Evolutionary conservation across 169 alveolate species (phyloP), one percentile per base, ranked within the genome.

Genomic region (Cryptosporidium felis): DNA sequence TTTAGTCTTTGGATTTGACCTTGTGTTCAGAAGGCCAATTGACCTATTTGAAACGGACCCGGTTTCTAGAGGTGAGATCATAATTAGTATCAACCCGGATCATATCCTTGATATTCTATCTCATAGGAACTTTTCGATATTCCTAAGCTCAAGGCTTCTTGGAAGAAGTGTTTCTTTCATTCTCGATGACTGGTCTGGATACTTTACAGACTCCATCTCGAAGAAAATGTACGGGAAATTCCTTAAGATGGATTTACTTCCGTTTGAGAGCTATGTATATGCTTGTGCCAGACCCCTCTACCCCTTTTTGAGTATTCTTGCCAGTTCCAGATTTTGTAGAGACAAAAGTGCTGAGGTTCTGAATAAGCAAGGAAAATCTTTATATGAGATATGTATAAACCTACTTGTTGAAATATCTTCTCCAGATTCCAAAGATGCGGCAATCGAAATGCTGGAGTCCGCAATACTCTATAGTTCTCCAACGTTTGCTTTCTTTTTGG

Each of bases 51-150:
- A n/a, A n/a, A n/a, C n/a, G n/a, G n/a, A n/a, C n/a, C n/a, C n/a
- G n/a, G 53, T 18, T 28, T 8, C 51, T 16, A 60, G 85, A 53
- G 85, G 85, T 16, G 85, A 74, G 14, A 38, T 74, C 14, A 21
- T 74, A 1, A 36, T 74, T 53, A 36, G 56, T 34, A 32, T 74
- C 28, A 58, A 74, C 2, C 85, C 85, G 0, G 40, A 58, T 8
- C 65, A 49, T 32, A 53, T 74, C 36, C 56, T 53, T 49, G 67
- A 74, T 10, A 21, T 74, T 23, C 41, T 74, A 18, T 53, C 56
- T 36, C 66, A 53, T 34, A 53, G 42, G 38, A 23, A 14, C 23
- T 74, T 74, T 18, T 42, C 14, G 5, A 60, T 38, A 36, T 9
- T 41, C 14, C 14, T 74, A 30, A 51, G 36, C 26, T 51, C 28